Conservation (phyloP, 2,329 filamentous ascomycete genomes). For the Pochonia chlamydosporia region DNA sequence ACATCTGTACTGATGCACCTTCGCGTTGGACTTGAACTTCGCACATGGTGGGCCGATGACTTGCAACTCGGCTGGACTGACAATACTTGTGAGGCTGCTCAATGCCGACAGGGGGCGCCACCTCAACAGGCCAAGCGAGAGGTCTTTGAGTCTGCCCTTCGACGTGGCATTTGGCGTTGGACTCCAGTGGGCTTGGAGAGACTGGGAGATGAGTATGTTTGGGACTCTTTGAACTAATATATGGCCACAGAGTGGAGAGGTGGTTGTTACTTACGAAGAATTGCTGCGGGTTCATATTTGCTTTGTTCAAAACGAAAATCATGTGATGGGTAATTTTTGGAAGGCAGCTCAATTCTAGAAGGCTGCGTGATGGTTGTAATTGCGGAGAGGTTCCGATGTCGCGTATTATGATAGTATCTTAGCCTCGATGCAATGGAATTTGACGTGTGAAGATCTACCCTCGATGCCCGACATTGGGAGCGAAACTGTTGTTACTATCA, state of each 20-base stretch:
- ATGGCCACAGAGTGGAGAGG: constrained; percentile 9
- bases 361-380: constrained; percentile 24
- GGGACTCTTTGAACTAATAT: constrained; percentile 23
- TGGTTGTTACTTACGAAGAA: constrained; percentile 17
- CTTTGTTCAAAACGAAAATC: constrained; percentile 20
- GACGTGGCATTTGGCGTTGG: constrained; percentile 29
- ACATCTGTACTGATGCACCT: constrained; percentile 33
- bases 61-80: constrained; percentile 35
- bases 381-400: constrained; percentile 17
- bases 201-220: constrained; percentile 25
- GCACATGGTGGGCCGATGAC: constrained; percentile 37
- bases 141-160: constrained; percentile 23
- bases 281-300: constrained; percentile 23
- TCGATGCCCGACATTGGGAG: too few species aligned
- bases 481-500: too few species aligned
- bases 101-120: constrained; percentile 24
- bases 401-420: constrained; percentile 16
- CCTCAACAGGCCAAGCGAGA: constrained; percentile 25
- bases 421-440: constrained; percentile 5
- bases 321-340: constrained; percentile 29
- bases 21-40: constrained; percentile 29
- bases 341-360: constrained; percentile 24
- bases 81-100: constrained; percentile 32
- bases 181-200: constrained; percentile 24
- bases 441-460: neutral